Percentiles rank a stretch among this genome's conserved stretches.
phyloP scores from a whole-genome alignment of 129 eudicot species.

The Arctium lappa region DNA sequence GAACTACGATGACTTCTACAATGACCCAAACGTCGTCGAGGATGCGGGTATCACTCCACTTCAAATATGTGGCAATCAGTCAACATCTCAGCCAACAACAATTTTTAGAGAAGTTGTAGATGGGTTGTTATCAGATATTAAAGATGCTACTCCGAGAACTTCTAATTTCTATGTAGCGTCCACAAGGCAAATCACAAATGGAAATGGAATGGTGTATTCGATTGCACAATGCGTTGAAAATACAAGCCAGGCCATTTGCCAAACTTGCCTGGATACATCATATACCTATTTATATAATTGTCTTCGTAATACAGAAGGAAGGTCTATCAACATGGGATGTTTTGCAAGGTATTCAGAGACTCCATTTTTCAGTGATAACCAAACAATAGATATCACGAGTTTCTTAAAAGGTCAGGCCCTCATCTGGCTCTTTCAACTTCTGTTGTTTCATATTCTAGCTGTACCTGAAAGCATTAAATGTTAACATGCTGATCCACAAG shows the following conservation, averaged over 20 bases:
- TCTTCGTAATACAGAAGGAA: slow-evolving; percentile 58
- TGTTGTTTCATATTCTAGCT: not conserved
- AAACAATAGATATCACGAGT: slow-evolving; percentile 48
- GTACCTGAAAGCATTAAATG: not conserved
- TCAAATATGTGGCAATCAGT: slow-evolving; percentile 54
- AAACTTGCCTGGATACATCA: slow-evolving; percentile 48
- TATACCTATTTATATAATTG: slow-evolving; percentile 36
- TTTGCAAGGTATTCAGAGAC: slow-evolving; percentile 58
- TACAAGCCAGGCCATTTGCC: slow-evolving; percentile 38
- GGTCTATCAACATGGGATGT: slow-evolving; percentile 58
- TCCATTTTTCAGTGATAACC: slow-evolving; percentile 50
- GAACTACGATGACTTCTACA: slow-evolving; percentile 46
- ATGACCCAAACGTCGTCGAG: slow-evolving; percentile 35
- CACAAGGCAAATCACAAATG: slow-evolving; percentile 29
- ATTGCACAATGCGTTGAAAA: slow-evolving; percentile 59
- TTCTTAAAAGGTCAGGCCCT: slow-evolving; percentile 37
- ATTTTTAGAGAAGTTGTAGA: slow-evolving; percentile 31
- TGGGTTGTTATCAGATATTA: slow-evolving; percentile 41
- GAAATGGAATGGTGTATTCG: slow-evolving; percentile 38
- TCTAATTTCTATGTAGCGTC: slow-evolving; percentile 53
- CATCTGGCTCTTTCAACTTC: not conserved
- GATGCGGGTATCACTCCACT: slow-evolving; percentile 47
- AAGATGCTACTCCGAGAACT: slow-evolving; percentile 61
- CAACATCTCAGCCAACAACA: slow-evolving; percentile 41
- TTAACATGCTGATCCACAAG: not conserved